A percentile compares a stretch with the other conserved stretches of the same genome.
phyloP scores from a whole-genome alignment of 768 basidiomycete species.

The Tricholoma hemisulphureum region DNA sequence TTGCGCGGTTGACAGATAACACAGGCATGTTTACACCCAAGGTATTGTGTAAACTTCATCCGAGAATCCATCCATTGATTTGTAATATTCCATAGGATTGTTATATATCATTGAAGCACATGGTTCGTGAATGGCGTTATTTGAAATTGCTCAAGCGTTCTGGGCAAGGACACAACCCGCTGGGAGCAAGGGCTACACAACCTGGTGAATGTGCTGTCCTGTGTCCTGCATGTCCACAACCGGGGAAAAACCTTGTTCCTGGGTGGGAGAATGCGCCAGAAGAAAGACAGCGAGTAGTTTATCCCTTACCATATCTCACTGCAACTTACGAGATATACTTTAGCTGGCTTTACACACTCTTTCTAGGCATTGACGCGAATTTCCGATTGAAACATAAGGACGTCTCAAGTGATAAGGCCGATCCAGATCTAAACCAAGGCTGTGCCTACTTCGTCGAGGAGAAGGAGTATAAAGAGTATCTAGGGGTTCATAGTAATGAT shows the following conservation, averaged over 20 bases:
- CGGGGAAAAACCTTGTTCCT: slow-evolving; percentile 27
- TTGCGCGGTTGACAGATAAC: slow-evolving; percentile 23
- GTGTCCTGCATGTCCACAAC: slow-evolving; percentile 37
- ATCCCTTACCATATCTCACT: not conserved
- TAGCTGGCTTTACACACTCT: not conserved
- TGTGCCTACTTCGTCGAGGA: slow-evolving; percentile 15
- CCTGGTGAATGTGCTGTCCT: slow-evolving; percentile 27
- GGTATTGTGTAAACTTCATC: not conserved
- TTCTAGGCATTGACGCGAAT: slow-evolving; percentile 6
- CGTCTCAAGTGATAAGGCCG: slow-evolving; percentile 4
- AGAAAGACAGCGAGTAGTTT: slow-evolving; percentile 13
- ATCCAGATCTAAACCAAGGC: slow-evolving; percentile 9
- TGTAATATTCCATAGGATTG: slow-evolving; percentile 18
- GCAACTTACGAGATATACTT: not conserved
- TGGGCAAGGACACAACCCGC: slow-evolving; percentile 24
- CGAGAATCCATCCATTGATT: too few species aligned
- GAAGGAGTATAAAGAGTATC: slow-evolving; percentile 19
- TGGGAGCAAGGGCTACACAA: slow-evolving; percentile 14
- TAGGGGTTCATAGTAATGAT: slow-evolving; percentile 17
- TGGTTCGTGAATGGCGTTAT: slow-evolving; percentile 22
- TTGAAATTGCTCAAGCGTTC: slow-evolving; percentile 25
- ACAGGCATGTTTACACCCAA: not conserved
- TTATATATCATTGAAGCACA: slow-evolving; percentile 20
- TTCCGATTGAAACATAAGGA: slow-evolving; percentile 9
- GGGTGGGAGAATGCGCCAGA: slow-evolving; percentile 20